Evolutionary conservation across 495 filamentous ascomycete genomes (phyloP), one percentile per base, ranked within the genome.

Genomic region (Astrocystis sublimbata): DNA sequence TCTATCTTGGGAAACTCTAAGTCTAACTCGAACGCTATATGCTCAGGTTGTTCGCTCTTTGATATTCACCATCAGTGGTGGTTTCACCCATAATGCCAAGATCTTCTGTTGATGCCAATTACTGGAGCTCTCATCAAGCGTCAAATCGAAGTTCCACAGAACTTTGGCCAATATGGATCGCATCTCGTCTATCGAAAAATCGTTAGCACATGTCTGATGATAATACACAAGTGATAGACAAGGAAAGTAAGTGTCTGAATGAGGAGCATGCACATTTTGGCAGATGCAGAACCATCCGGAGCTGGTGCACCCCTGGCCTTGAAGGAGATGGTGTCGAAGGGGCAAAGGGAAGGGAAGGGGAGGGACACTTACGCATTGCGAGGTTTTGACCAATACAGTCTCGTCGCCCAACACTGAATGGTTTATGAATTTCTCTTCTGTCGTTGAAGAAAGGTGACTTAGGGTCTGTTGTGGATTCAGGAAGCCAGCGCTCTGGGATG

Each of bases 381-480:
- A 82, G 60, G 47, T 75, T 76, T n/a, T 69, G 61, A 0, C 86
- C 87, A 35, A 88, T 73, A 58, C 86, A 89, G 64, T 86, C 84
- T 19, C 87, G 69, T 1, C 81, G 78, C 0, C 87, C 87, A 28
- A 81, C 26, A 28, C 77, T 76, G 57, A 89, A 90, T 1, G 86
- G 84, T 61, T 83, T 78, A 51, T 73, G 71, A 8, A 60, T 70
- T 17, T 78, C 71, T 31, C 68, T 66, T n/a, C 74, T 72, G 47
- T 73, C 71, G 36, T 71, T 67, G 49, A 71, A 47, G 67, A 76
- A 57, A 28, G 74, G 53, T 26, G 73, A 77, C 0, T 42, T 61
- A 2, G 66, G 41, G 7, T 74, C 65, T 40, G 79, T 81, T 13
- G 46, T 61, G 0, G 73, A 67, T 33, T 77, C 72, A 1, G 73